phyloP scores from a whole-genome alignment of 1,284 basidiomycete genomes.

The Ceratobasidium sp. region DNA sequence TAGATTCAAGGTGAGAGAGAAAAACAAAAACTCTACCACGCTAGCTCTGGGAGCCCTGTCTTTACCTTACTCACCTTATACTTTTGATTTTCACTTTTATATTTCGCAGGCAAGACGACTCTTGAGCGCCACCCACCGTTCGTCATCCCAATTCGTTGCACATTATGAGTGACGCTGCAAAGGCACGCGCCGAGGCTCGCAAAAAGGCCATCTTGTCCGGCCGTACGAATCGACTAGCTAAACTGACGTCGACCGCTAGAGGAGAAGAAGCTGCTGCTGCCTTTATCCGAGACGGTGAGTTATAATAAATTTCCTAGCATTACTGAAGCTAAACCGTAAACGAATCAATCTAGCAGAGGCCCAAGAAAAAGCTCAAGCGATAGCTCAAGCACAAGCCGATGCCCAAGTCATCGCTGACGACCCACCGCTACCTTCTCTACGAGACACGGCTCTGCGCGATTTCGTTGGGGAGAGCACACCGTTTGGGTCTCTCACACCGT shows the following conservation, averaged over 20 bases:
- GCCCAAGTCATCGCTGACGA: slow-evolving; percentile 53
- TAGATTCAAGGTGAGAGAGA: slow-evolving; percentile 23
- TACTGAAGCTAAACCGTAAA: slow-evolving; percentile 37
- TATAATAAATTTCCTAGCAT: slow-evolving; percentile 17
- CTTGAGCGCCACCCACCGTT: slow-evolving; percentile 18
- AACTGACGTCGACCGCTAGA: slow-evolving; percentile 77
- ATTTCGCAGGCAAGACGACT: neutral
- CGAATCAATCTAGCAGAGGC: slow-evolving; percentile 44
- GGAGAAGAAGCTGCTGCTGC: slow-evolving; percentile 73
- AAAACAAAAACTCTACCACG: slow-evolving; percentile 32
- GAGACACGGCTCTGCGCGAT: slow-evolving; percentile 58
- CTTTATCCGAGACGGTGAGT: slow-evolving; percentile 68
- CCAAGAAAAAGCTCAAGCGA: slow-evolving; percentile 50
- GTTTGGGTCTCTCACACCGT: slow-evolving; percentile 61
- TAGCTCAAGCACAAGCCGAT: slow-evolving; percentile 37
- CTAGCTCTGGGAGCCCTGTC: neutral
- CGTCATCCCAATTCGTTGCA: slow-evolving; percentile 21
- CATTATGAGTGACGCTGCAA: slow-evolving; percentile 44
- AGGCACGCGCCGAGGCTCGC: slow-evolving; percentile 69
- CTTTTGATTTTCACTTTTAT: neutral
- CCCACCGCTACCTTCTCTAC: slow-evolving; percentile 61
- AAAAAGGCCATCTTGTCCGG: slow-evolving; percentile 77
- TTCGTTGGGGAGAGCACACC: slow-evolving; percentile 74
- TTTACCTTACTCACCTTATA: neutral
- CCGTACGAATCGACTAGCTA: slow-evolving; percentile 77